Base-by-base conservation (phyloP, 1,284 basidiomycete genomes). In the Ceratobasidium sp. region DNA sequence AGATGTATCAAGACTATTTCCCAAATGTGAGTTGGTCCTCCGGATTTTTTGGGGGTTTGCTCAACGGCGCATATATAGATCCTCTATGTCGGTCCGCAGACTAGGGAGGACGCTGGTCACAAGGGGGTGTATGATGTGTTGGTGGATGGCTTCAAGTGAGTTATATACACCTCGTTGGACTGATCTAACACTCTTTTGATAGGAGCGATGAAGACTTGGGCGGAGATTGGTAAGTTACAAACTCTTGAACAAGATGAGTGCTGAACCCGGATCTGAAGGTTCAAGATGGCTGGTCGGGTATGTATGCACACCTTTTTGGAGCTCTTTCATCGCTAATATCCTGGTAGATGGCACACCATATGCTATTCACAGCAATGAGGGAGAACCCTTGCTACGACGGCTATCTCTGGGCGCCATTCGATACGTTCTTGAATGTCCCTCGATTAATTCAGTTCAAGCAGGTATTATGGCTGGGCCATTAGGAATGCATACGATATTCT, bases 391-490 rank as follows among this genome's bases (percentile, higher is more conserved):
- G 82, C 72, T 83, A 83, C 72, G 77, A 79, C 25, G 83, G 82
- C 4, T 83, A 82, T 72, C 78, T 83, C 14, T 83, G 82, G 82
- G 82, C 78, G 19, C 82, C 82, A 11, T 83, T 83, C 71, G 81
- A 83, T 70, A 80, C 82, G 4, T 75, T 83, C 27, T 76, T 84
- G 47, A 84, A 84, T 67, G 73, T 83, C 27, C 82, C 83, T 13
- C 80, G 82, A 19, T 75, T 83, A 11, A 77, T 81, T 56, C 77
- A 78, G 67, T 83, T 83, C 69, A 74, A 81, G 70, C 81, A 82
- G 71, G 60, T 64, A 29, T 44, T 33, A n/a, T 30, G 19, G n/a
- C n/a, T n/a, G n/a, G n/a, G n/a, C n/a, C n/a, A n/a, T 41, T 16
- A 16, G 16, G 39, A 41, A 41, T 41, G 8, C 8, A 41, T 8